Percentiles rank a stretch among this genome's conserved stretches.
Evolutionary conservation across 345 rosid species (phyloP).

Genomic region (Salix arbutifolia): DNA sequence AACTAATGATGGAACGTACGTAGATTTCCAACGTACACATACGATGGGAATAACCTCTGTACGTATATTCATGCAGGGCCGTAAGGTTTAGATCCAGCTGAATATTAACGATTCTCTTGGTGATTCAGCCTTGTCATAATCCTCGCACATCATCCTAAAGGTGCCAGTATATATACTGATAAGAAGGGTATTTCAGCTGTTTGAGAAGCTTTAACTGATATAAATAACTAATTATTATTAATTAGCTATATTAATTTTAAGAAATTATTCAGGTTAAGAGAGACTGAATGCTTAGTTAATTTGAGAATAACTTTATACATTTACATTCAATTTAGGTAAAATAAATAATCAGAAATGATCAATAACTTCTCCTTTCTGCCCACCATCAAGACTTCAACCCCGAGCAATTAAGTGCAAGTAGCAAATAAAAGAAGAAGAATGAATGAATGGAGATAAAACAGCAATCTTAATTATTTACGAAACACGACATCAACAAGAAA

Average conservation of each 20-base stretch:
- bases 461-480: too few relatives aligned
- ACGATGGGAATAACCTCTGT: neutral
- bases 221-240: too few relatives aligned
- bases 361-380: neutral
- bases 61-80: neutral
- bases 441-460: too few relatives aligned
- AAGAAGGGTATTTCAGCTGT: too few relatives aligned
- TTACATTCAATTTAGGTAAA: neutral
- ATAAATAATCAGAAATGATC: neutral
- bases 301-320: neutral
- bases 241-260: too few relatives aligned
- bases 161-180: too few relatives aligned
- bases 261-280: neutral
- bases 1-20: too few relatives aligned
- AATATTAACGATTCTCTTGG: neutral
- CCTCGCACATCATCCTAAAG: neutral
- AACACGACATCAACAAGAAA: too few relatives aligned
- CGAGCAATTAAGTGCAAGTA: neutral
- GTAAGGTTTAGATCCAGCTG: neutral
- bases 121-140: neutral
- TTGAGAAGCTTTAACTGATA: too few relatives aligned
- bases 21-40: too few relatives aligned
- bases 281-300: neutral
- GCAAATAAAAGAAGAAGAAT: too few relatives aligned
- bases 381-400: neutral